Base-by-base conservation (phyloP, 805 yeast genomes). In the Pichia nanzhaoensis region DNA sequence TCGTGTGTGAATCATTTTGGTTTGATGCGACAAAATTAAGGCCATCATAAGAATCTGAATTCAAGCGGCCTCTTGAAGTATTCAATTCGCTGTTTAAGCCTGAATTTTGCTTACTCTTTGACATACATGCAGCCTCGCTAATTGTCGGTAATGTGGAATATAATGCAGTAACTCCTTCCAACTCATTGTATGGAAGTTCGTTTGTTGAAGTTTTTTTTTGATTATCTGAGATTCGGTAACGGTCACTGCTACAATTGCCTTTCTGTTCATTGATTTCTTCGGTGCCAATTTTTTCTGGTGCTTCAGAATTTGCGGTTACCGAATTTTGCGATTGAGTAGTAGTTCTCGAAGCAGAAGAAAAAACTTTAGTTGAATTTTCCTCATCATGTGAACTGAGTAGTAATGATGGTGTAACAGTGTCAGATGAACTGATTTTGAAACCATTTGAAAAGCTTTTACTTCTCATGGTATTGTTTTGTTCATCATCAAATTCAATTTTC, bases 401-500 rank as follows among this genome's bases (percentile, higher is more conserved):
- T 12, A 36, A 5, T 14, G 34, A 16, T 14, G 44, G 44, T 13
- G 34, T 41, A 3, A 41, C 22, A 12, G 44, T 41, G n/a, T 24
- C 20, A 9, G 24, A 18, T 5, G 13, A 7, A 14, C 20, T 39
- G 10, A 12, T n/a, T 30, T 28, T 43, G 27, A 33, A 38, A 19
- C 42, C 42, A 7, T 20, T 34, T 3, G 42, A n/a, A 20, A 37
- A 37, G 12, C 40, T 20, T 8, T 18, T 28, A 21, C 4, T 24
- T 10, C 12, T 18, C 4, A 9, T 17, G 16, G 13, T 14, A 30
- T 30, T 13, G 5, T 30, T 30, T 10, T 10, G 16, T 5, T 22
- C 17, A 16, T 27, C 18, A 14, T 3, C 16, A 20, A 28, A 14
- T n/a, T 18, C 28, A 39, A n/a, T 18, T 18, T 39, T 38, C 13